phyloP scores from a whole-genome alignment of 805 yeast genomes.

The Ogataea degrootiae region DNA sequence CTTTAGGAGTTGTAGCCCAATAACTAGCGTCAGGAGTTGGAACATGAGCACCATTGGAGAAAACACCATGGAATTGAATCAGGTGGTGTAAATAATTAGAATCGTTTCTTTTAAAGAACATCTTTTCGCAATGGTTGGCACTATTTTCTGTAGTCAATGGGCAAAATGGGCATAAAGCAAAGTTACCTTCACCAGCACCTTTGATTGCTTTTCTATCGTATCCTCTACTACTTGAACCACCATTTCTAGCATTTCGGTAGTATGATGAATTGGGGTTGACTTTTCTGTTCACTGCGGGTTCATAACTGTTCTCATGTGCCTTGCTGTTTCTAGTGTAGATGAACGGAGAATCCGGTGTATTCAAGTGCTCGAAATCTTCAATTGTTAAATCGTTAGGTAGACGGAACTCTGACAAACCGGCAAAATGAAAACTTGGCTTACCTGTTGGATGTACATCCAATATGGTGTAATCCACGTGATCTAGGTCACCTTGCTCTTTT shows the following conservation, averaged over 20 bases:
- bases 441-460: too few relatives aligned
- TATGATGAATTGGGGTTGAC: not conserved
- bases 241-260: too few relatives aligned
- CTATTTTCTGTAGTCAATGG: constrained; percentile 13
- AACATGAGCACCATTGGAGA: constrained; percentile 26
- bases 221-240: not conserved
- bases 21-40: constrained; percentile 21
- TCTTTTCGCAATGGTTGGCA: constrained; percentile 11
- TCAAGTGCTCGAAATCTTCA: constrained; percentile 8
- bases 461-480: constrained; percentile 6
- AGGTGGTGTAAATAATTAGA: constrained; percentile 29
- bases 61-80: constrained; percentile 30
- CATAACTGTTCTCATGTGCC: constrained; percentile 12
- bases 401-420: constrained; percentile 11
- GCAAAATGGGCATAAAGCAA: constrained; percentile 28
- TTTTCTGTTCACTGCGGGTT: constrained; percentile 22
- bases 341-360: constrained; percentile 3
- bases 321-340: constrained; percentile 17
- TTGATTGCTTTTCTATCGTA: constrained; percentile 4
- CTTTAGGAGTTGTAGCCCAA: constrained; percentile 15
- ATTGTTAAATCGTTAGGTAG: constrained; percentile 11
- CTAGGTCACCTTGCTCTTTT: constrained; percentile 1
- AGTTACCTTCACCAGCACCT: constrained; percentile 16
- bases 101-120: constrained; percentile 26
- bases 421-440: too few relatives aligned